Evolutionary conservation across 768 basidiomycete genomes (phyloP).

Genomic region (Psilocybe tampanensis): DNA sequence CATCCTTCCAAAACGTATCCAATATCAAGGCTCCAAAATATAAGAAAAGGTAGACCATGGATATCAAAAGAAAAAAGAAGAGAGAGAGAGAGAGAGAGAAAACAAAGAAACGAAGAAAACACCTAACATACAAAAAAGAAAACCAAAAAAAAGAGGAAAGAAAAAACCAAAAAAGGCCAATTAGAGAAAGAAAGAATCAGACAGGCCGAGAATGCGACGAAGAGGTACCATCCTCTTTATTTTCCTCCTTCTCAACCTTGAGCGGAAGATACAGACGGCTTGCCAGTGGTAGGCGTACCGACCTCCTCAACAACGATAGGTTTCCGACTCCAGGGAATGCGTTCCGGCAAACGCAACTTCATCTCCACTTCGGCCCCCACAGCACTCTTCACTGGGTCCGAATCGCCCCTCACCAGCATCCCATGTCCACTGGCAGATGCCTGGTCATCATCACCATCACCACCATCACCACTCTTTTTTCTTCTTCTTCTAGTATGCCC

Average conservation of each 20-base stretch:
- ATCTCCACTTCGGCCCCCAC: not conserved
- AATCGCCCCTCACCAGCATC: not conserved
- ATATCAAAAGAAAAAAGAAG: not conserved
- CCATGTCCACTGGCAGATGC: not conserved
- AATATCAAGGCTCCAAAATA: not conserved
- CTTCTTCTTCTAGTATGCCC: slow-evolving; percentile 9
- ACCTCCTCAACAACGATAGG: not conserved
- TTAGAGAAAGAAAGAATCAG: not conserved
- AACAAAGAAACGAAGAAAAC: not conserved
- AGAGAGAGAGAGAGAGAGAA: not conserved
- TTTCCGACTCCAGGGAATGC: not conserved
- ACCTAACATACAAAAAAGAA: not conserved
- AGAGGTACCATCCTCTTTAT: not conserved
- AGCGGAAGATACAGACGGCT: not conserved
- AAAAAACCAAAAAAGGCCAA: not conserved
- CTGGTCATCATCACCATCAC: not conserved
- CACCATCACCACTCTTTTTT: not conserved
- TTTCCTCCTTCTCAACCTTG: not conserved
- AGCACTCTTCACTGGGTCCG: not conserved
- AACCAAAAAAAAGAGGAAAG: not conserved
- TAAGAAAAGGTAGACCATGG: not conserved
- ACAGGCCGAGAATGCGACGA: not conserved
- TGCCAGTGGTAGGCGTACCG: not conserved
- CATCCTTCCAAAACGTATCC: not conserved
- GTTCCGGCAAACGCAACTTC: not conserved